Base-by-base conservation (phyloP, 306 rosid genomes). In the Benincasa hispida region DNA sequence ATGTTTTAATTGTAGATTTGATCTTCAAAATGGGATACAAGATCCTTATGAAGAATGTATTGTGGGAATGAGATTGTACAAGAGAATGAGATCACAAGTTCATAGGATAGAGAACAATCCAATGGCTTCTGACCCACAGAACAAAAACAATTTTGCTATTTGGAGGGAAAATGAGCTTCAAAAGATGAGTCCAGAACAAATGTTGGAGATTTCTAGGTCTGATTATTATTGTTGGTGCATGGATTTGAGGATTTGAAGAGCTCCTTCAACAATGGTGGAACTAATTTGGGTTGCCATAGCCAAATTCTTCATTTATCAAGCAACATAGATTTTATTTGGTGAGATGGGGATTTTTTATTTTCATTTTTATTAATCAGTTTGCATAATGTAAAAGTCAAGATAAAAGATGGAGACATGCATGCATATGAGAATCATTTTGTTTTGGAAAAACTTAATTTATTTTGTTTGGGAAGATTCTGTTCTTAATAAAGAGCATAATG, bases 201-300 rank as follows among this genome's bases (percentile, higher is more conserved):
- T 95, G 93, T 76, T 95, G 74, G 91, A 83, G 5, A 82, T 88
- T 77, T 95, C 98, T 45, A 89, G 93, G 87, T 89, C 97, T 82
- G 97, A 95, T 78, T 95, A 86, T 85, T 89, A 92, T 72, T 95
- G 99, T 79, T 95, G 99, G 99, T 92, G 99, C 89, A 75, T 95
- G 85, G 99, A 94, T 83, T 85, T 87, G 35, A 62, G 14, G 72
- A 63, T 3, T 32, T 63, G 45, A 45, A 41, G 10, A 63, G 67
- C 41, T 61, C 28, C 41, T 61, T 61, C 67, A 61, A 58, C 65
- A 58, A 60, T 60, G 67, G 67, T 28, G 67, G 67, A 51, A 51
- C 18, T 50, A 2, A 50, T 50, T 50, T 50, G 55, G n/a, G 55
- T 45, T 45, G 17, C 51, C 51, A 12, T 3, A 45, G 17, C 51